phyloP scores from a whole-genome alignment of 2,329 filamentous ascomycete genomes.

The Phoma sp. region DNA sequence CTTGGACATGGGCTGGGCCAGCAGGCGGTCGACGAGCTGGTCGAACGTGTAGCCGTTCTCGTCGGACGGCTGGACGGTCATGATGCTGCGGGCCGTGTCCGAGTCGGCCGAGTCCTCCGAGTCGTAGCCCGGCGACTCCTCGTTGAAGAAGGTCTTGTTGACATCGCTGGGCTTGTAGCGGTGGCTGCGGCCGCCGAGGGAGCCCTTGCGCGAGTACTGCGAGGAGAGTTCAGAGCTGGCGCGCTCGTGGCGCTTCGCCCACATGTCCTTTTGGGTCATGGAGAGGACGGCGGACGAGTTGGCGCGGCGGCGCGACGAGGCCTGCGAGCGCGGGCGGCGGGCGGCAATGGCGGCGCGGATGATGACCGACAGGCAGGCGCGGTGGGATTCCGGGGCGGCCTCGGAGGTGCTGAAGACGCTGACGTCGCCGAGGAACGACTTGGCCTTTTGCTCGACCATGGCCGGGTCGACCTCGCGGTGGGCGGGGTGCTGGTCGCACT shows the following conservation, averaged over 20 bases:
- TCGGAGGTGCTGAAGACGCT: slow-evolving; percentile 77
- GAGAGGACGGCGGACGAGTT: slow-evolving; percentile 55
- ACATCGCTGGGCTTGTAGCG: slow-evolving; percentile 52
- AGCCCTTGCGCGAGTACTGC: slow-evolving; percentile 36
- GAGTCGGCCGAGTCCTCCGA: slow-evolving; percentile 71
- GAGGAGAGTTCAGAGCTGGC: slow-evolving; percentile 57
- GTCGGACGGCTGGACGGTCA: slow-evolving; percentile 56
- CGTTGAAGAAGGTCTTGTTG: slow-evolving; percentile 68
- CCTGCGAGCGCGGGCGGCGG: slow-evolving; percentile 60
- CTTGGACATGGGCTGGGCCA: slow-evolving; percentile 81
- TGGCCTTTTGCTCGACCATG: slow-evolving; percentile 70
- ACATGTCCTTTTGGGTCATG: slow-evolving; percentile 49
- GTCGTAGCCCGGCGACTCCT: slow-evolving; percentile 74
- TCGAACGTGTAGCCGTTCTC: slow-evolving; percentile 66
- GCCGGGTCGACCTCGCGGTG: slow-evolving; percentile 75
- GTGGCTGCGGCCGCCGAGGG: slow-evolving; percentile 43
- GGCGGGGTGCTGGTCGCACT: slow-evolving; percentile 80
- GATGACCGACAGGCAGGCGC: slow-evolving; percentile 78
- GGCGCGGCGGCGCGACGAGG: slow-evolving; percentile 52
- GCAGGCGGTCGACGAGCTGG: slow-evolving; percentile 78
- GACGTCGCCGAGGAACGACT: slow-evolving; percentile 67
- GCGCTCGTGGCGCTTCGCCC: slow-evolving; percentile 53
- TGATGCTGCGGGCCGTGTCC: slow-evolving; percentile 60
- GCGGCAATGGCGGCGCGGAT: slow-evolving; percentile 73
- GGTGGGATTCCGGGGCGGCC: slow-evolving; percentile 73